A percentile compares a stretch with the other conserved stretches of the same genome.
Conservation (phyloP, 2,329 filamentous ascomycete species). For the Penicillium paneum region DNA sequence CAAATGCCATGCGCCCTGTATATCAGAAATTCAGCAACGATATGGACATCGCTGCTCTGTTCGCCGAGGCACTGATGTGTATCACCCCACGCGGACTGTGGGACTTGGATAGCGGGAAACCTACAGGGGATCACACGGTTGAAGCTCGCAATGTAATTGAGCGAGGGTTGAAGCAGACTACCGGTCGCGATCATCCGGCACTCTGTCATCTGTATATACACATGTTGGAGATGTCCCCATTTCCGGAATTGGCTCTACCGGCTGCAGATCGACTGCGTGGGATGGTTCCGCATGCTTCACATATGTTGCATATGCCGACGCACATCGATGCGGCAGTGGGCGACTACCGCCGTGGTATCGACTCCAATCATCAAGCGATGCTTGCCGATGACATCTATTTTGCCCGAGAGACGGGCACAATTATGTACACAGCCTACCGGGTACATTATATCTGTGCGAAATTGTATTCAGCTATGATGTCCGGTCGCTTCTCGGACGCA, state of each 20-base stretch:
- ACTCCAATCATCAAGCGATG: slow-evolving; percentile 64
- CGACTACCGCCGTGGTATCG: slow-evolving; percentile 64
- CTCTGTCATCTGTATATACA: slow-evolving; percentile 72
- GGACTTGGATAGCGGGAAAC: slow-evolving; percentile 57
- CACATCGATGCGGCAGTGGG: slow-evolving; percentile 71
- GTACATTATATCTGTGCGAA: slow-evolving; percentile 18
- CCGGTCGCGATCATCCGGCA: slow-evolving; percentile 59
- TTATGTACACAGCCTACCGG: slow-evolving; percentile 23
- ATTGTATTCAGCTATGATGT: slow-evolving; percentile 19
- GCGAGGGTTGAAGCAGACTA: slow-evolving; percentile 48
- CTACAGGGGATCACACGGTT: slow-evolving; percentile 54
- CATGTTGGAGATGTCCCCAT: slow-evolving; percentile 69
- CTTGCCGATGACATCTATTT: slow-evolving; percentile 65
- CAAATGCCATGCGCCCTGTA: slow-evolving; percentile 56
- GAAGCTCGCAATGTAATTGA: slow-evolving; percentile 59
- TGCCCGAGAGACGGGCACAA: slow-evolving; percentile 28
- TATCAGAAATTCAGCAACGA: slow-evolving; percentile 53
- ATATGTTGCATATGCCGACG: slow-evolving; percentile 71
- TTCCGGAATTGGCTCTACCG: slow-evolving; percentile 59
- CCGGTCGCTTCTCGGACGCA: slow-evolving; percentile 15
- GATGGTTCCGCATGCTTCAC: slow-evolving; percentile 65
- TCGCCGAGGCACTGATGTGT: slow-evolving; percentile 63
- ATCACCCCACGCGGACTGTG: slow-evolving; percentile 61
- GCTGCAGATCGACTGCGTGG: slow-evolving; percentile 60
- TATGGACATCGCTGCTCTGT: slow-evolving; percentile 59